A percentile compares a stretch with the other conserved stretches of the same genome.
Conservation (phyloP, 208 protist species). For the Leishmania major region DNA sequence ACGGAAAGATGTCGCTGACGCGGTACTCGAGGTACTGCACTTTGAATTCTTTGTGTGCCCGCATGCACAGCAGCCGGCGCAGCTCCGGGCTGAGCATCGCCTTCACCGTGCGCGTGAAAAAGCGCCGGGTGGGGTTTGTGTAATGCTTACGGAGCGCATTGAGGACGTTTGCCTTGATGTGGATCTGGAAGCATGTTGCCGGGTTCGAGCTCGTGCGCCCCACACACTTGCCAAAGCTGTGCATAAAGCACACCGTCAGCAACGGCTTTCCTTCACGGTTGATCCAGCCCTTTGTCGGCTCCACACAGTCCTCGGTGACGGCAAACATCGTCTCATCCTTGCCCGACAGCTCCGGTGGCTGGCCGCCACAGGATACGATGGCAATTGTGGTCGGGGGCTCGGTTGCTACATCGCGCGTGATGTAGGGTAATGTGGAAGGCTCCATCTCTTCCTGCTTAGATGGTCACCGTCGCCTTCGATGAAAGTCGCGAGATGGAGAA, state of each 20-base stretch:
- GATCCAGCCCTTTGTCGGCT: slow-evolving; percentile 56
- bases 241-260: slow-evolving; percentile 68
- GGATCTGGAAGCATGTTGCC: slow-evolving; percentile 60
- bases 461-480: neutral
- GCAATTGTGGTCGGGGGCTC: slow-evolving; percentile 56
- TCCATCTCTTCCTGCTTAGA: slow-evolving; percentile 5
- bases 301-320: slow-evolving; percentile 54
- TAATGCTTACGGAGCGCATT: slow-evolving; percentile 51
- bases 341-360: slow-evolving; percentile 36
- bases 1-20: slow-evolving; percentile 43
- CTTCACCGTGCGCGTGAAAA: slow-evolving; percentile 57
- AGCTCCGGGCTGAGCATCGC: slow-evolving; percentile 44
- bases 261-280: slow-evolving; percentile 50
- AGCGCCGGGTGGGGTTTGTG: slow-evolving; percentile 40
- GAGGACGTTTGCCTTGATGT: slow-evolving; percentile 47
- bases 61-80: slow-evolving; percentile 45
- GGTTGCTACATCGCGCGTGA: slow-evolving; percentile 51
- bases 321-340: slow-evolving; percentile 47
- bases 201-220: slow-evolving; percentile 46
- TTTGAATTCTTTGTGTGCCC: slow-evolving; percentile 47
- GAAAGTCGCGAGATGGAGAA: neutral
- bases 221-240: slow-evolving; percentile 61
- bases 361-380: slow-evolving; percentile 39
- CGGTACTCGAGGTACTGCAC: slow-evolving; percentile 71
- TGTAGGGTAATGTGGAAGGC: slow-evolving; percentile 35